A percentile compares a stretch with the other conserved stretches of the same genome.
phyloP scores from a whole-genome alignment of 2,329 filamentous ascomycete genomes.

The Chalaropsis ovoidea region DNA sequence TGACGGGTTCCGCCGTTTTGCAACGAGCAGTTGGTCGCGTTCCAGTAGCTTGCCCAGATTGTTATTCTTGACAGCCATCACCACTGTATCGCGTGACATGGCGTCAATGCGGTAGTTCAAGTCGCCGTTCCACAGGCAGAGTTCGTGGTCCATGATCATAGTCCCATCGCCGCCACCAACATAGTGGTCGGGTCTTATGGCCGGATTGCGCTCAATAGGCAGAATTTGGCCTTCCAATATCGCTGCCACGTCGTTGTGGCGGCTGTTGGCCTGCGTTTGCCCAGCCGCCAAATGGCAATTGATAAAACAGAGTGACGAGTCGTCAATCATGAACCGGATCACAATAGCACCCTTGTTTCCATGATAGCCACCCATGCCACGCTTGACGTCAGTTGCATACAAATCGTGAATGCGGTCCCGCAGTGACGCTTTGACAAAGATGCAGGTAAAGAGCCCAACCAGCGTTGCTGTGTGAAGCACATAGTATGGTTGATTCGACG shows the following conservation, averaged over 20 bases:
- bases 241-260: conserved; percentile 83
- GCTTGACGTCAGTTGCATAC: conserved; percentile 75
- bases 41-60: conserved; percentile 82
- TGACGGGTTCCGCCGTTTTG: conserved; percentile 75
- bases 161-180: conserved; percentile 87
- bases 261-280: conserved; percentile 77
- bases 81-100: conserved; percentile 87
- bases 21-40: conserved; percentile 83
- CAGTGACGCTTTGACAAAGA: conserved; percentile 79
- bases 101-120: conserved; percentile 97
- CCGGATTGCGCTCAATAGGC: conserved; percentile 59
- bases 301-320: conserved; percentile 88
- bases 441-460: conserved; percentile 89
- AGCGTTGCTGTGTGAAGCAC: conserved; percentile 77
- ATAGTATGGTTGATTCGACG: conserved; percentile 65
- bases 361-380: conserved; percentile 88
- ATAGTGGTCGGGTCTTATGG: conserved; percentile 63
- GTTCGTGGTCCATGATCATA: conserved; percentile 92
- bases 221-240: conserved; percentile 74
- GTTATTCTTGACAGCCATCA: conserved; percentile 68
- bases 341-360: conserved; percentile 94
- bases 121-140: conserved; percentile 93
- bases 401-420: conserved; percentile 67
- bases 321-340: conserved; percentile 84
- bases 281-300: conserved; percentile 96